A percentile compares a stretch with the other conserved stretches of the same genome.
Evolutionary conservation across 225 moss, liverwort and hornwort genomes (phyloP).

Genomic region (Ulota crispa): DNA sequence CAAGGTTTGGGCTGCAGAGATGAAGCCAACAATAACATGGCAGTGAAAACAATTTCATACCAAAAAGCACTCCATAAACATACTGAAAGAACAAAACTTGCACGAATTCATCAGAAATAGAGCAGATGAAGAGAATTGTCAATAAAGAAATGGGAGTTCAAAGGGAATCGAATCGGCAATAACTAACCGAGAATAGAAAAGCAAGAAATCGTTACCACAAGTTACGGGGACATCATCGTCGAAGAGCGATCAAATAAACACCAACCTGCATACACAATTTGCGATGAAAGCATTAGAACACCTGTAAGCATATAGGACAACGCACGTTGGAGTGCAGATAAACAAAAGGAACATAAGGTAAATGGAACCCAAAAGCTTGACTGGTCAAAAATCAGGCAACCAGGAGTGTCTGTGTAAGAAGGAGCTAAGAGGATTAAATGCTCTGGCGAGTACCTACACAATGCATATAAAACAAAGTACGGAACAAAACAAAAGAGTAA

Average conservation of each 20-base stretch:
- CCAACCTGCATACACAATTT: slow-evolving; percentile 65
- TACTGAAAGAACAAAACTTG: background rate
- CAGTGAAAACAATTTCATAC: background rate
- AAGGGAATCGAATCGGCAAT: slow-evolving; percentile 1
- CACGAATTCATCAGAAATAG: background rate
- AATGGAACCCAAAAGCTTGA: background rate
- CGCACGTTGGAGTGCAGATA: slow-evolving; percentile 1
- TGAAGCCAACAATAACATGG: slow-evolving; percentile 8
- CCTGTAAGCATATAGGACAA: slow-evolving; percentile 34
- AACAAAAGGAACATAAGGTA: background rate
- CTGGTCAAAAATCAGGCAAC: background rate
- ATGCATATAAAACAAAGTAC: background rate
- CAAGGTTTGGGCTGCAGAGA: slow-evolving; percentile 51
- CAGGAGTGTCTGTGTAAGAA: slow-evolving; percentile 9
- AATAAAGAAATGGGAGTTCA: background rate
- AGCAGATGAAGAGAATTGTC: background rate
- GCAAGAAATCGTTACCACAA: background rate
- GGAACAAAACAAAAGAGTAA: background rate
- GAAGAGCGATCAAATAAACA: background rate
- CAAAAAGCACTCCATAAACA: background rate
- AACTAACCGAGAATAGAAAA: background rate
- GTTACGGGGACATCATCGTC: background rate
- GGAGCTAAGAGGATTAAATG: slow-evolving; percentile 4
- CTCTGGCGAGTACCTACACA: background rate
- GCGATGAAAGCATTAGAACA: slow-evolving; percentile 65